Evolutionary conservation across 306 rosid genomes (phyloP), one percentile per base, ranked within the genome.

Genomic region (Canavalia gladiata): DNA sequence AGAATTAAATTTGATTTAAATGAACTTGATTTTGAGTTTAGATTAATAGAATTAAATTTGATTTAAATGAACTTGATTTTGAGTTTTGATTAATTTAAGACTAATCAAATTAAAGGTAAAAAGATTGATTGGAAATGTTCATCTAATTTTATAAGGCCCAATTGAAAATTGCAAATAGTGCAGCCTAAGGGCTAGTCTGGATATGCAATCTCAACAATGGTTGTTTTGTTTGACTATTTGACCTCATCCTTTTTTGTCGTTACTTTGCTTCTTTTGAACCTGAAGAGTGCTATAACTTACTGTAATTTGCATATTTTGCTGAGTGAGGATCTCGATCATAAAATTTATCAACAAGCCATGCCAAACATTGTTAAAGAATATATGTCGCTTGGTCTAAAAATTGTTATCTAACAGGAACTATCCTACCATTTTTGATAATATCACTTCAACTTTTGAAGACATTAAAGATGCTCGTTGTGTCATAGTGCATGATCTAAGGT

Each of bases 161-260:
- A 18, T 18, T 18, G 25, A 18, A 18, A 18, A 18, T 18, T 18
- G 25, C 25, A 18, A 18, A 18, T 18, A 18, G 25, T 18, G 25
- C 25, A 18, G 25, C 25, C 25, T 0, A 18, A 18, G 25, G 25
- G 25, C 25, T 18, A 18, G 25, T 18, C 25, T 18, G 25, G 25
- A 18, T 18, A n/a, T 46, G 11, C 9, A 31, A 9, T 51, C 42
- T 43, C 52, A 49, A 55, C 29, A 29, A 7, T 56, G 43, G 83
- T 46, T 69, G 68, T 45, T 7, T 47, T 72, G 72, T 47, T 57
- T 30, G 68, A 84, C 35, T 10, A 5, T 30, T 84, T 79, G 81
- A 58, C 78, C 74, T 31, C 62, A 56, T 25, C 72, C 49, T 9
- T 31, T 54, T 82, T 84, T 84, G 84, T 84, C 81, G 73, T 78